Base-by-base conservation (phyloP, 805 yeast genomes). In the Pichia exigua region DNA sequence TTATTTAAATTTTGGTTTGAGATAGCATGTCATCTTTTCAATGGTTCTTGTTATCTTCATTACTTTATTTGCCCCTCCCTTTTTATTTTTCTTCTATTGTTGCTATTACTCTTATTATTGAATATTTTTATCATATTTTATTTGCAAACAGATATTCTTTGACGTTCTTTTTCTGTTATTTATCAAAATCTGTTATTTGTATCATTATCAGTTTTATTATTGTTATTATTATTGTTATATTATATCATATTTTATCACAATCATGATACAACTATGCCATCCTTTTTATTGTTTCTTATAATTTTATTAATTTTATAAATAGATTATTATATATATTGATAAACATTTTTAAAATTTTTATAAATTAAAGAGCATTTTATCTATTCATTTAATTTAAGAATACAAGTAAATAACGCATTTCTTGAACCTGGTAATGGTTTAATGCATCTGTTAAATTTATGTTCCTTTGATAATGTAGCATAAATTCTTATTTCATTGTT, bases 401-500 rank as follows among this genome's bases (percentile, higher is more conserved):
- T 72, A 52, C 76, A 79, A 11, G 83, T 78, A 59, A 75, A 80
- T 57, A 88, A 73, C 53, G 88, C 88, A 68, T 87, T 88, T 66
- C 92, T 79, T 30, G 85, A 84, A 9, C 87, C 87, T 26, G 74
- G 73, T 39, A 77, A 73, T 49, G 78, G 73, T 44, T 76, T 73
- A 26, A 82, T 67, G 96, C 97, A 91, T 65, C 97, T 82, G 40
- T 97, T 97, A 52, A 87, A 73, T 64, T 85, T 81, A 63, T 86
- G 96, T 68, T 92, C 97, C 67, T 91, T 88, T 42, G 92, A 79
- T 6, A 87, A 73, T 39, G 88, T 74, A 0, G 86, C 92, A 56
- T 79, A 71, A 12, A 89, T 69, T 57, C 81, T 75, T 47, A 81
- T 64, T 46, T 76, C 73, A 49, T 75, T 77, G 50, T 75, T 74